These are phyloP conservation scores for Naganishia vaughanmartiniae DNA, from an alignment of 768 basidiomycete species.

Conservation along the genomic window DNA sequence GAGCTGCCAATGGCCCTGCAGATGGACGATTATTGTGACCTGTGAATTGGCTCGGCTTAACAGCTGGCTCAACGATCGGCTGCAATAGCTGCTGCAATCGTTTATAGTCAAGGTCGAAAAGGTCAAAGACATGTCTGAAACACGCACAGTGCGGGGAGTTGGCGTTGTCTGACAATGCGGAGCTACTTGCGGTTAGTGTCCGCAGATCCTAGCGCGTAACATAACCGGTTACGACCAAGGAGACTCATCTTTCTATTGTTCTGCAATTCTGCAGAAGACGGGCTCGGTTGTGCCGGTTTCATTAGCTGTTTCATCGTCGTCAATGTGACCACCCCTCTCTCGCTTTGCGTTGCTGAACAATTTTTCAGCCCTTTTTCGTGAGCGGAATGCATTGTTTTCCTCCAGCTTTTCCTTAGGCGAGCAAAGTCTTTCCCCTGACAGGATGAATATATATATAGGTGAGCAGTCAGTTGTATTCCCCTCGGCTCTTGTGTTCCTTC, in stretches of 20 bases:
- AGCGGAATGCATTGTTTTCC: neutral
- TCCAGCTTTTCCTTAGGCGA: no score
- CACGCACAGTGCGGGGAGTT: neutral
- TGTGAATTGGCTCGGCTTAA: no score
- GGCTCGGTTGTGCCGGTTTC: neutral
- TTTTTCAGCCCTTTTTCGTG: neutral
- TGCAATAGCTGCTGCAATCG: no score
- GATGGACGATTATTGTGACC: no score
- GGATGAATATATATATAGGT: conserved; percentile 8
- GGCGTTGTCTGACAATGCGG: neutral
- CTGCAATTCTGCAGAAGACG: neutral
- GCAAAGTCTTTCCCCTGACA: neutral
- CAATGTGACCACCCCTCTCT: neutral
- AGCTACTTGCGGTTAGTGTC: neutral
- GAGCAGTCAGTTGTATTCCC: neutral
- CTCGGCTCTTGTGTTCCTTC: no score
- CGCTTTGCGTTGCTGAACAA: neutral
- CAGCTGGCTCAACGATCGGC: no score
- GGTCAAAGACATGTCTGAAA: neutral
- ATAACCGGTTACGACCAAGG: neutral
- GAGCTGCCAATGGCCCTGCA: no score
- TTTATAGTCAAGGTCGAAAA: neutral
- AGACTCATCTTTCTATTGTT: neutral
- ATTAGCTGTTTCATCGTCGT: neutral
- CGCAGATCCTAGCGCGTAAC: neutral